Base-by-base conservation (phyloP, 179 eudicot genomes). In the Silene vulgaris region DNA sequence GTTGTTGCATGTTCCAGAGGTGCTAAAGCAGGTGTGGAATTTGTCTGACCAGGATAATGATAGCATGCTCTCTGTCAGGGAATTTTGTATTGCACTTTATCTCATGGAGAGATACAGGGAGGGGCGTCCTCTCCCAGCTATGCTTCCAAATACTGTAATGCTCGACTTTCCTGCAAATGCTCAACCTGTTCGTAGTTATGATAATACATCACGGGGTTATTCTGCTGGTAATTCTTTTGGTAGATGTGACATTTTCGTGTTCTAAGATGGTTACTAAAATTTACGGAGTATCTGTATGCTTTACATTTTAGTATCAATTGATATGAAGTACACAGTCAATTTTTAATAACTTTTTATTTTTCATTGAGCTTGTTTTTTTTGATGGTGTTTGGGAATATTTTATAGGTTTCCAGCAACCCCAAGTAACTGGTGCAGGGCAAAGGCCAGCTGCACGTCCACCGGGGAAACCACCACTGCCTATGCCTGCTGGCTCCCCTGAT, bases 1-100 rank as follows among this genome's bases (percentile, higher is more conserved):
- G 8, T 75, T 77, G 72, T 85, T 77, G 74, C 73, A 66, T 85
- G 78, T 64, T 83, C 74, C 91, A 96, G 99, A 96, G 90, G 82
- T 96, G 82, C 79, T 96, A 78, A 96, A 87, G 89, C 96, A 93
- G 92, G 99, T 96, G 80, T 96, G 98, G 99, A 97, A 96, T 86
- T 88, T 96, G 80, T 93, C 99, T 84, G 99, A 96, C 84, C 98
- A 96, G 88, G 99, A 96, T 83, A 92, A 88, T 81, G 99, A 96
- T 81, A 91, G 92, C 86, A 93, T 89, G 97, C 97, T 96, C 80
- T 90, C 99, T 75, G 80, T 96, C 76, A 88, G 88, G 86, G 99
- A 96, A 83, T 96, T 96, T 64, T 93, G 97, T 66, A 86, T 93
- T 84, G 99, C 99, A 72, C 92, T 96, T 71, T 96, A 96, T 83